Percentiles rank a stretch among this genome's conserved stretches.
These are phyloP conservation scores for Apiospora pterosperma DNA, from an alignment of 2,329 filamentous ascomycete species.

Conservation along the genomic window DNA sequence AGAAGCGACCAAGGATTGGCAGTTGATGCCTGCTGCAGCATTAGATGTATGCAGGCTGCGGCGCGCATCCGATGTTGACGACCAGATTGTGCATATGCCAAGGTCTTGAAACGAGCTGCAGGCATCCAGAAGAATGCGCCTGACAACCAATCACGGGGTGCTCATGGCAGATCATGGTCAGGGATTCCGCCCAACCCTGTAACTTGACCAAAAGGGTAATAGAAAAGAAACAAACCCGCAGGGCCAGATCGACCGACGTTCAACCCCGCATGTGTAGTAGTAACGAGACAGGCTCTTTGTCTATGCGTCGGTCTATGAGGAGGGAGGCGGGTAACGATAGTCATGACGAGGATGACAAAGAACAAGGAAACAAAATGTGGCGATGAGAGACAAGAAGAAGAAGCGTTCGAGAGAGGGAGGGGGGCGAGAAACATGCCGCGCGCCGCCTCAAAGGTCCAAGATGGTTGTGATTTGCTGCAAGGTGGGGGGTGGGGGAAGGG, in stretches of 20 bases:
- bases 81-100: slow-evolving; percentile 1
- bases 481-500: background rate
- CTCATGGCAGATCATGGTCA: background rate
- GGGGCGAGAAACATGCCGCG: background rate
- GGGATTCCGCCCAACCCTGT: background rate
- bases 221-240: background rate
- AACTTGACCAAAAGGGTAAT: background rate
- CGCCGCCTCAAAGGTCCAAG: background rate
- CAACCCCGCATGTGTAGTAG: background rate
- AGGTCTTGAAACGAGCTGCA: background rate
- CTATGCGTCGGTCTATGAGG: background rate
- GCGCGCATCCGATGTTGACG: background rate
- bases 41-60: background rate
- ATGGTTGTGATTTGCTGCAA: background rate
- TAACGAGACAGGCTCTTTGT: background rate
- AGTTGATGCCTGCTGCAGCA: background rate
- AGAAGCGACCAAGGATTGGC: background rate
- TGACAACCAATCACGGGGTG: background rate
- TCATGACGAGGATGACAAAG: background rate
- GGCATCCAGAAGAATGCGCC: background rate
- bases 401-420: background rate
- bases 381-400: background rate
- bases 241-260: background rate
- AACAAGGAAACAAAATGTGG: background rate
- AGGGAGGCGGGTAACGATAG: background rate